Evolutionary conservation across 2,329 filamentous ascomycete genomes (phyloP), one percentile per base, ranked within the genome.

Genomic region (Cryphonectria nitschkei): DNA sequence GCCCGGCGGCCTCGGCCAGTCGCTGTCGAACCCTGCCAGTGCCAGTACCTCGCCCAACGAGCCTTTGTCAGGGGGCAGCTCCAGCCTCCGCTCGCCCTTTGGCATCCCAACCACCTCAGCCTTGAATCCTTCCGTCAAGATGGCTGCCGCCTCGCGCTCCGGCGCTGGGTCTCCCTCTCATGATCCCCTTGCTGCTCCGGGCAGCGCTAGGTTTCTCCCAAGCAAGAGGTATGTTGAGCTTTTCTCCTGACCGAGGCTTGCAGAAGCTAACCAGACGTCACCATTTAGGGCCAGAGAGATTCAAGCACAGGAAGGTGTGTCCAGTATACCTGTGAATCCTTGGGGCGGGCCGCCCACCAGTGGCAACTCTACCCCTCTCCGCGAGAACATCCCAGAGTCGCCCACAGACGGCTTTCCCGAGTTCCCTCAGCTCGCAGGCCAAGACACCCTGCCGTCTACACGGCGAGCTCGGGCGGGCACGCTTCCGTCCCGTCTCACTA

Each of bases 261-360:
- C 9, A 26, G 68, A 72, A 39, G 65, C 74, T 79, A 61, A 76
- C 70, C 52, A 63, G 26, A 52, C 56, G 39, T 22, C 54, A 67
- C 43, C 60, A 32, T 70, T 67, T 73, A 97, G 95, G 79, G 95
- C 96, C 75, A 89, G 96, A 80, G 96, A 99, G 82, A 98, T 98
- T 73, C 95, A 98, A 84, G 95, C 95, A 68, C 95, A 98, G 83
- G 95, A 98, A 87, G 95, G 95, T 67, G 87, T 97, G 65, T 84
- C 85, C 79, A 91, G 86, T 78, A 87, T 88, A 77, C 87, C 86
- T 81, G 82, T 91, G 67, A 89, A 91, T 78, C 91, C 92, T 60
- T 98, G 96, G 96, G 94, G 94, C 86, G 95, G 96, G 14, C 95
- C 96, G 75, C 95, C 96, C 65, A 97, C 95, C 69, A 98, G 95